Base-by-base conservation (phyloP, 352 stramenopile species). In the Globisporangium sylvaticum region DNA sequence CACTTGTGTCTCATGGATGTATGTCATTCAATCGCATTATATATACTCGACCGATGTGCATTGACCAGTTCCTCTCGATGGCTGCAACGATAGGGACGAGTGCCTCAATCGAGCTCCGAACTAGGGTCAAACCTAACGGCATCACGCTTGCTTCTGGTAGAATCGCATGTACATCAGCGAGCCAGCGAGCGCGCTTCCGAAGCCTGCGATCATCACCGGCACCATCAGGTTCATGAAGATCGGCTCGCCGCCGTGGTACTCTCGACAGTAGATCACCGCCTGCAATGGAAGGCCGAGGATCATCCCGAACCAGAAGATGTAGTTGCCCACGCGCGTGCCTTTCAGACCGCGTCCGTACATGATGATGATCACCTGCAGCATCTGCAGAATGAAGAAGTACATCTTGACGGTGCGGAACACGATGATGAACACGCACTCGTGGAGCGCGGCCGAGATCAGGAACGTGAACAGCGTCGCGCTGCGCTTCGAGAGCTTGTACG, bases 351-450 rank as follows among this genome's bases (percentile, higher is more conserved):
- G 83, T 2, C 84, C 84, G 62, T 90, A 89, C 18, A 90, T 67
- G 50, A 98, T 96, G 48, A 98, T 77, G 9, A 97, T 90, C 10
- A 98, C 81, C 68, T 99, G 96, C 8, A 93, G 74, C 83, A 98
- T 97, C 80, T 98, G 98, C 42, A 97, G 81, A 4, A 96, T 65
- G 69, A 98, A 98, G 39, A 96, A 97, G 65, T 95, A 98, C 60
- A 92, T 86, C 57, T 93, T 91, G 44, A 98, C 74, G 24, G 95
- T 95, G 68, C 97, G 92, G 75, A 98, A 99, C 29, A 97, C 92
- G 62, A 98, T 92, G 44, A 85, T 95, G 42, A 99, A 97, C 8
- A 99, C 74, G 53, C 98, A 84, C 75, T 99, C 97, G 72, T 99
- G 97, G 27, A 99, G 71, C 25, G 97, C 70, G 15, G 96, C 95